Conservation (phyloP, 2,329 filamentous ascomycete species). For the Nigrograna mackinnonii region DNA sequence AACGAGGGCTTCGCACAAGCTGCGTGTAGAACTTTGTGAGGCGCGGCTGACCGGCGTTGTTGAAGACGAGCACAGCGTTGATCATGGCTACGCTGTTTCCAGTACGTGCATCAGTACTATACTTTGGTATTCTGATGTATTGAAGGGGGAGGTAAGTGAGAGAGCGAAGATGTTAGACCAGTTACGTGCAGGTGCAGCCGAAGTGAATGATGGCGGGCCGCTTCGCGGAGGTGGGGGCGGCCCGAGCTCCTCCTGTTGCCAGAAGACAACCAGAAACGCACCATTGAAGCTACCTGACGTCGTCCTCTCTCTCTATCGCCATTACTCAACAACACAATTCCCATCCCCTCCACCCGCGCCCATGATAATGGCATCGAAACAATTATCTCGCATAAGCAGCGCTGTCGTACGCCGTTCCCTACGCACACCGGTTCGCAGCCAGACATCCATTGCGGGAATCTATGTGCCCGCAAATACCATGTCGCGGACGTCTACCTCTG, state of each 20-base stretch:
- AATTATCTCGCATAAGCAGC: constrained; percentile 22
- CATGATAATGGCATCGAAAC: constrained; percentile 20
- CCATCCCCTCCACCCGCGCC: neutral
- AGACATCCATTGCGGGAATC: too few relatives aligned
- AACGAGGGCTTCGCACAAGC: constrained; percentile 61
- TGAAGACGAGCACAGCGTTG: constrained; percentile 98
- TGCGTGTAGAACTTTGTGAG: constrained; percentile 99
- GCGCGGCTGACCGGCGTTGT: constrained; percentile 94
- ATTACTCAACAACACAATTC: neutral
- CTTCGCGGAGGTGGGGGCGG: constrained; percentile 6
- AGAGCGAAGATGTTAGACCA: too few relatives aligned
- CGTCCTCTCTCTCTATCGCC: neutral
- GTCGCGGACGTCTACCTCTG: too few relatives aligned
- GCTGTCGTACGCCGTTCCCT: constrained; percentile 24
- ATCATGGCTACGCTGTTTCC: constrained; percentile 88
- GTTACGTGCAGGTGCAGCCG: too few relatives aligned
- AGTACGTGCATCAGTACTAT: too few relatives aligned
- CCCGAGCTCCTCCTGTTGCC: constrained; percentile 10
- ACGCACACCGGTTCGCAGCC: constrained; percentile 14
- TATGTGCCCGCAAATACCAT: neutral
- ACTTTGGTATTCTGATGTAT: too few relatives aligned
- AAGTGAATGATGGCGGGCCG: too few relatives aligned
- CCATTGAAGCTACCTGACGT: neutral
- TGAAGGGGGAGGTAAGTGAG: too few relatives aligned
- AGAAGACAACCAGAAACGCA: too few relatives aligned